These are phyloP conservation scores for Graphium sp. DNA, from an alignment of 2,329 filamentous ascomycete species.

Conservation along the genomic window DNA sequence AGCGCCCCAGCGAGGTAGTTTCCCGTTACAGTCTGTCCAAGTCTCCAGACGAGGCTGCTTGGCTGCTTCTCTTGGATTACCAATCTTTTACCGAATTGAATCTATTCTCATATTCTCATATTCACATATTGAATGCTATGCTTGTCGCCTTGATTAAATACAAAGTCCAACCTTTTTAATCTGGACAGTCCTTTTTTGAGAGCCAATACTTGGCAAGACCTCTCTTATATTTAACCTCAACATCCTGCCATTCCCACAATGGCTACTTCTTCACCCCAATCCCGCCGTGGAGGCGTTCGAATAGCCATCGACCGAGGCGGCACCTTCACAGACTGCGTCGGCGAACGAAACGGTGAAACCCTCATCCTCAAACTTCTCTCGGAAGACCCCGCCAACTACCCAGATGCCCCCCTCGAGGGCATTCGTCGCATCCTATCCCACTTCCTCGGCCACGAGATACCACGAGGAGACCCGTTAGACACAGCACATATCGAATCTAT, in stretches of 20 bases:
- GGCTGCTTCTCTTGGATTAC: no score
- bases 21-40: no score
- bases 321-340: constrained; percentile 86
- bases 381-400: constrained; percentile 79
- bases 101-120: no score
- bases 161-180: no score
- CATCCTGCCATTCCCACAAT: constrained; percentile 10
- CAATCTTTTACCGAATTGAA: no score
- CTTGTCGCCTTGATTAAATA: no score
- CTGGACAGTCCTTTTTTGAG: no score
- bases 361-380: constrained; percentile 78
- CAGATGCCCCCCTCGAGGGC: constrained; percentile 79
- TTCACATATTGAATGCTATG: no score
- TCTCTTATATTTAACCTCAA: not conserved
- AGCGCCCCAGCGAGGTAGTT: no score
- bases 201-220: no score
- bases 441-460: constrained; percentile 60
- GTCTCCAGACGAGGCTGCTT: no score
- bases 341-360: constrained; percentile 63
- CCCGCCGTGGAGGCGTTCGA: constrained; percentile 40
- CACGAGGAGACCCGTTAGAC: constrained; percentile 63
- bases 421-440: constrained; percentile 72
- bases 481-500: constrained; percentile 77
- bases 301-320: constrained; percentile 71
- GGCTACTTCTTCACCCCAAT: constrained; percentile 15